phyloP scores from a whole-genome alignment of 345 rosid genomes.

The Heritiera littoralis region DNA sequence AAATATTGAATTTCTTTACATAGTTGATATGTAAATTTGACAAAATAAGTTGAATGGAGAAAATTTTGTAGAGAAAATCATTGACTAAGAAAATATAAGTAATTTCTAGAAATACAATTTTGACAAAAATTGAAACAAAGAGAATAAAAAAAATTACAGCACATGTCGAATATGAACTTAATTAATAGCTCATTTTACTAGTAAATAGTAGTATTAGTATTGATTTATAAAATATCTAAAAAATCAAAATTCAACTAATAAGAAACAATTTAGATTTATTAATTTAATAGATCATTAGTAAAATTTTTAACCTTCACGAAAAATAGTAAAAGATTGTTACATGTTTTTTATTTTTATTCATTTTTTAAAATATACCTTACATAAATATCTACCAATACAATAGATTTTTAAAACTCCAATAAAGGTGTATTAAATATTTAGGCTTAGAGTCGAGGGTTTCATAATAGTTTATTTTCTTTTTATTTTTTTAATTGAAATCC shows the following conservation, averaged over 20 bases:
- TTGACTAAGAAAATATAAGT: not conserved
- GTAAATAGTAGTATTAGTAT: not conserved
- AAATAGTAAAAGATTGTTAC: no score
- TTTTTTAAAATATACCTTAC: no score
- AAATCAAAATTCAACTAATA: not conserved
- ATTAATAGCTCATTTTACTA: not conserved
- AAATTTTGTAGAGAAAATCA: not conserved
- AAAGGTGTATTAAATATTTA: no score
- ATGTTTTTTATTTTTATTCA: no score
- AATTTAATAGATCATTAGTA: no score
- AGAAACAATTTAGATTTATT: not conserved
- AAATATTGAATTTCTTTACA: not conserved
- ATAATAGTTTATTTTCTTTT: no score
- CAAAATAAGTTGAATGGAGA: slow-evolving; percentile 7
- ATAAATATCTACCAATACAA: no score
- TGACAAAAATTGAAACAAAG: not conserved
- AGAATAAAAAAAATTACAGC: not conserved
- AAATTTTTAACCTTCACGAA: no score
- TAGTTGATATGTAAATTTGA: not conserved
- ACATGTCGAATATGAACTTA: not conserved
- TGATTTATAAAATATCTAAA: not conserved
- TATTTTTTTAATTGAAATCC: not conserved
- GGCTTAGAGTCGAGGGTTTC: no score
- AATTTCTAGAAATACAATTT: not conserved
- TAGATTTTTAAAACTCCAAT: not conserved